phyloP scores from a whole-genome alignment of 1,284 basidiomycete genomes.

The Clitocybe nebularis region DNA sequence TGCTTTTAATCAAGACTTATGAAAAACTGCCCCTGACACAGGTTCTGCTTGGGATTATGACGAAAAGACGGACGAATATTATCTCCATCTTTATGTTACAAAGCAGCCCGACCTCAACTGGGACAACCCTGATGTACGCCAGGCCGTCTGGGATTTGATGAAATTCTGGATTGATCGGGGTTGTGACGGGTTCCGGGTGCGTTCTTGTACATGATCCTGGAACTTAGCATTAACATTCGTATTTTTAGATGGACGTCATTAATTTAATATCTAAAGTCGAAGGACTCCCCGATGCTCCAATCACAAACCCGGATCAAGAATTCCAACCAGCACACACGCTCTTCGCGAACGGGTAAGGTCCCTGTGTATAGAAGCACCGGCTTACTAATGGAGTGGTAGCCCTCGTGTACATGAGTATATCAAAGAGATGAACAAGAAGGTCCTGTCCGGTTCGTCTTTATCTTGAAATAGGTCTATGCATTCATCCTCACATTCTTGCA shows the following conservation, averaged over 20 bases:
- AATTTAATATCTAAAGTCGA: conserved; percentile 63
- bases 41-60: conserved; percentile 76
- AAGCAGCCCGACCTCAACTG: conserved; percentile 82
- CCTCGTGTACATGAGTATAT: conserved; percentile 67
- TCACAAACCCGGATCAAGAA: conserved; percentile 44
- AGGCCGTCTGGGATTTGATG: conserved; percentile 65
- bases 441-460: conserved; percentile 48
- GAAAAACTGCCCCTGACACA: conserved; percentile 18
- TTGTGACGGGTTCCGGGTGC: conserved; percentile 70
- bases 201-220: conserved; percentile 12
- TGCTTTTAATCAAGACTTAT: not conserved
- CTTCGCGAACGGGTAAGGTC: conserved; percentile 56
- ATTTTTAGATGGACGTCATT: conserved; percentile 61
- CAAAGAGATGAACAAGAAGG: conserved; percentile 60
- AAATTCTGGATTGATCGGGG: conserved; percentile 73
- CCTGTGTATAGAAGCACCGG: not conserved
- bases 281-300: conserved; percentile 63
- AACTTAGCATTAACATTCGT: not conserved
- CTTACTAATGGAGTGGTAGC: conserved; percentile 24
- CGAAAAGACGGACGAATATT: conserved; percentile 66
- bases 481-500: conserved; percentile 19
- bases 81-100: conserved; percentile 67
- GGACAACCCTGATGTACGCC: conserved; percentile 62
- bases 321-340: conserved; percentile 56
- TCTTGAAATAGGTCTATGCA: not conserved